phyloP scores from a whole-genome alignment of 2,329 filamentous ascomycete genomes.

The Pseudopyrenochaeta lycopersici region DNA sequence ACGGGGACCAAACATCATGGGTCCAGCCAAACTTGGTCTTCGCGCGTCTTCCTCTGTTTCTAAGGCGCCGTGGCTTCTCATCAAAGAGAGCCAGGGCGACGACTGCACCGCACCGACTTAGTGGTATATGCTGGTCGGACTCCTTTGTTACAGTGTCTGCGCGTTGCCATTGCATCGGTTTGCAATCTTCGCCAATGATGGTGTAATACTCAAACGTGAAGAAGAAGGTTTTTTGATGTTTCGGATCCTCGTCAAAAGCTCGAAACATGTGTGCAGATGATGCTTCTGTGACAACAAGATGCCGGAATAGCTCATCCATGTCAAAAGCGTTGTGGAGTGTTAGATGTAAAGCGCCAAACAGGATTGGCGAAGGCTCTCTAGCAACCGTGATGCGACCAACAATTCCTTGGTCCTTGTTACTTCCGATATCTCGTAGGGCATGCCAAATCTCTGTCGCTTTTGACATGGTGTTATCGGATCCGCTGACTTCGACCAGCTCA shows the following conservation, averaged over 20 bases:
- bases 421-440: conserved; percentile 45
- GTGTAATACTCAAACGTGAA: conserved; percentile 74
- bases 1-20: conserved; percentile 68
- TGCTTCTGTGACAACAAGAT: conserved; percentile 60
- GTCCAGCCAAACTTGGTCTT: conserved; percentile 61
- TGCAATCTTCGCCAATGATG: conserved; percentile 63
- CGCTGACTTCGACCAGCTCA: conserved; percentile 45
- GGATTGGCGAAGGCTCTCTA: conserved; percentile 67
- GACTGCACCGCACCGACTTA: conserved; percentile 67
- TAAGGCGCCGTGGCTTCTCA: conserved; percentile 59
- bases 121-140: conserved; percentile 63
- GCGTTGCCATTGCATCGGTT: conserved; percentile 68
- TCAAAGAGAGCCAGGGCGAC: conserved; percentile 67
- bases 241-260: conserved; percentile 56
- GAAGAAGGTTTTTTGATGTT: conserved; percentile 66
- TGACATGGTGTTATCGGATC: conserved; percentile 45
- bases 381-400: conserved; percentile 69
- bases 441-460: conserved; percentile 45
- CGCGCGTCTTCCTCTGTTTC: conserved; percentile 60
- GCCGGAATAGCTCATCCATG: conserved; percentile 67
- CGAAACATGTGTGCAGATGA: conserved; percentile 60
- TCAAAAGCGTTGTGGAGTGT: conserved; percentile 67
- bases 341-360: conserved; percentile 67
- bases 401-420: conserved; percentile 50
- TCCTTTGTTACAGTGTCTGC: conserved; percentile 58